Evolutionary conservation across 371 early-diverging fungal species (phyloP), one percentile per base, ranked within the genome.

Genomic region (Actinomucor elegans): DNA sequence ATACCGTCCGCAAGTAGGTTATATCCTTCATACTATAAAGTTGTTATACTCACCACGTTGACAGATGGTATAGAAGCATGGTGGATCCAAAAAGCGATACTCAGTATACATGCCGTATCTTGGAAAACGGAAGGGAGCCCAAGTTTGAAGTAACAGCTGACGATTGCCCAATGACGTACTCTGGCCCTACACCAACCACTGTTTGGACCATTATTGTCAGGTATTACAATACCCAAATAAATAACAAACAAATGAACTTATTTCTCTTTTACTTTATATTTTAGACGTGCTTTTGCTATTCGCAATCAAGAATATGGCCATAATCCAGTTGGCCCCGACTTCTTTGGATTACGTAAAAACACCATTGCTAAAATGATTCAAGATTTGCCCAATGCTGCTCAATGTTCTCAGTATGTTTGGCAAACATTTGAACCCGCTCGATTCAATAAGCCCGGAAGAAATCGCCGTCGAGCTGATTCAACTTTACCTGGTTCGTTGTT

Each of bases 281-380:
- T 32, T 58, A 69, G 69, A 55, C 71, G 71, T 23, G 77, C 77
- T 5, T 77, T 77, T 57, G 79, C 81, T 23, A 82, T 96, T 34
- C 85, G 92, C 8, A 87, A 91, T 42, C 81, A 86, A 29, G 89
- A 88, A 47, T 87, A 89, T 61, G 86, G 89, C 10, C 90, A 90
- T 46, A 88, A 90, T 31, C 90, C 91, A 2, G 90, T 90, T 0
- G 97, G 97, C 1, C 94, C 95, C 1, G 97, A 96, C 52, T 93
- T 88, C 61, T 95, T 90, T 77, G 97, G 95, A 0, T 81, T 95
- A 44, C 79, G 94, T 18, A 88, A 92, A 44, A 91, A 92, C 12
- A 91, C 92, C 1, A 90, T 96, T 52, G 85, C 89, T 24, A 92
- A 88, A 67, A 85, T 93, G 85, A 92, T 96, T 27, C 95, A 96